These are phyloP conservation scores for Corymbia citriodora DNA, from an alignment of 441 rosid species.

Conservation along the genomic window DNA sequence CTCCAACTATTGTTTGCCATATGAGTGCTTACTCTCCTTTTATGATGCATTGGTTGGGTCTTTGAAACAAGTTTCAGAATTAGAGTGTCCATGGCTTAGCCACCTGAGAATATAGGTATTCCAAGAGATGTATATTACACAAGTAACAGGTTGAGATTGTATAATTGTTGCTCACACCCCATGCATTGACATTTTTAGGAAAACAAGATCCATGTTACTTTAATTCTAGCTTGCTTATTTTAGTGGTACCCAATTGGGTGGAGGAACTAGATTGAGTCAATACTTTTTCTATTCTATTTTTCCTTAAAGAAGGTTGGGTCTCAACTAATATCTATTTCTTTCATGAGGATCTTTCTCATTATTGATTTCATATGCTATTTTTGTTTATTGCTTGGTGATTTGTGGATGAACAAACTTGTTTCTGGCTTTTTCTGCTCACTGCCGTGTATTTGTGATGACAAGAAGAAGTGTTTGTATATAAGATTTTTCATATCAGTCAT, in stretches of 20 bases:
- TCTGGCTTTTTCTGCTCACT: background rate
- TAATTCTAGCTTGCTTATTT: background rate
- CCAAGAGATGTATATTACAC: background rate
- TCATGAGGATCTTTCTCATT: background rate
- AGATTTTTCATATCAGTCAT: background rate
- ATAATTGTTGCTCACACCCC: background rate
- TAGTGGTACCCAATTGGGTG: background rate
- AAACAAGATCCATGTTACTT: background rate
- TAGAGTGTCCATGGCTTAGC: background rate
- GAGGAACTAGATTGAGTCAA: background rate
- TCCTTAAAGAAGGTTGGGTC: background rate
- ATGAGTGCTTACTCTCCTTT: background rate
- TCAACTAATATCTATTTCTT: background rate
- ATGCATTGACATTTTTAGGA: background rate
- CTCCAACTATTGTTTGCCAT: background rate
- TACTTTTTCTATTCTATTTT: background rate
- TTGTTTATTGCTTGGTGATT: background rate
- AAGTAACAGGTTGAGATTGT: background rate
- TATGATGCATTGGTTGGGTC: background rate
- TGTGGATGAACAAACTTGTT: background rate
- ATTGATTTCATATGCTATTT: background rate
- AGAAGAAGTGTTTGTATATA: accelerated
- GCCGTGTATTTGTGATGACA: background rate
- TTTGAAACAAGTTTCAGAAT: background rate
- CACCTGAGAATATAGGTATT: background rate